Conservation (phyloP, 805 yeast genomes). For the Hanseniaspora vineae region DNA sequence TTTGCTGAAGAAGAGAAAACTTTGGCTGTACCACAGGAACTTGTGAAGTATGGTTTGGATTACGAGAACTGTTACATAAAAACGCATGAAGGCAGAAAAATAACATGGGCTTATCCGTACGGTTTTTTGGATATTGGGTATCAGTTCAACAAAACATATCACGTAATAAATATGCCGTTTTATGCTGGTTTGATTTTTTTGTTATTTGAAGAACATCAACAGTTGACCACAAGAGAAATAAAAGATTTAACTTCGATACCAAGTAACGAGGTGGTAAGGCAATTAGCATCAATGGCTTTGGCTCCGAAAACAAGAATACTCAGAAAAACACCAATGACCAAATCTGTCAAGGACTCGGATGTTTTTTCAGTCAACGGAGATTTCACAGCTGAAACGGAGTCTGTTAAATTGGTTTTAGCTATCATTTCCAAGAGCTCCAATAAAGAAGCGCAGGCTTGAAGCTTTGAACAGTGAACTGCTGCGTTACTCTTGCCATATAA, state of each 20-base stretch:
- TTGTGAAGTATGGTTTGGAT: conserved; percentile 29
- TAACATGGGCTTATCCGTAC: conserved; percentile 71
- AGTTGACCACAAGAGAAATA: conserved; percentile 50
- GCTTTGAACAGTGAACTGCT: too few relatives aligned
- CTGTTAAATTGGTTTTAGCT: conserved; percentile 57
- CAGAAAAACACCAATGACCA: conserved; percentile 61
- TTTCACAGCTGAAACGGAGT: conserved; percentile 54
- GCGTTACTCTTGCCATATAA: not conserved
- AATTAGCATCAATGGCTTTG: conserved; percentile 70
- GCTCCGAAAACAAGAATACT: conserved; percentile 73
- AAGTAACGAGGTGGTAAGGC: conserved; percentile 56
- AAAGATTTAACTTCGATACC: conserved; percentile 59
- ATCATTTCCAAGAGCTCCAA: conserved; percentile 33
- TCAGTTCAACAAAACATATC: conserved; percentile 52
- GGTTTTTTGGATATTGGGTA: conserved; percentile 75
- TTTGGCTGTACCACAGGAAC: conserved; percentile 11
- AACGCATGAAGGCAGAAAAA: conserved; percentile 42
- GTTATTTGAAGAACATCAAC: conserved; percentile 48
- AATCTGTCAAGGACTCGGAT: conserved; percentile 52
- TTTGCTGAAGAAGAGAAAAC: conserved; percentile 10
- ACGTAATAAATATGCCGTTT: conserved; percentile 71
- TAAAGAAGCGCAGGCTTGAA: too few relatives aligned
- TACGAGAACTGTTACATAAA: conserved; percentile 41
- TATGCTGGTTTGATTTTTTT: conserved; percentile 68
- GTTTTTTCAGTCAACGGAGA: conserved; percentile 51